Percentiles rank a stretch among this genome's conserved stretches.
Evolutionary conservation across 345 rosid species (phyloP).

Genomic region (Bruguiera gymnorhiza): DNA sequence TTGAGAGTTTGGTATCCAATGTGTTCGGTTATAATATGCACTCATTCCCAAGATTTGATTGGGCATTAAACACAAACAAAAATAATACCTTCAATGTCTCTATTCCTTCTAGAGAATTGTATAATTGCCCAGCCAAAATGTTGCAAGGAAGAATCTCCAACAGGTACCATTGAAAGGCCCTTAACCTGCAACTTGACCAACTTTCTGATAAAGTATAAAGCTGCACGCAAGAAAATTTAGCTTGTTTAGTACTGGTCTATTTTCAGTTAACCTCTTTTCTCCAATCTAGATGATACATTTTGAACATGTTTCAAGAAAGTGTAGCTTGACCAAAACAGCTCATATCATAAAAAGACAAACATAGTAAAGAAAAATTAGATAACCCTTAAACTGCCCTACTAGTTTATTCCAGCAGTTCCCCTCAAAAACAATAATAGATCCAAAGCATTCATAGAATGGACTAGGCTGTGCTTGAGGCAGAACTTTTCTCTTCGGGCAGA

Average conservation of each 20-base stretch:
- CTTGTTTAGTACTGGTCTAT: neutral
- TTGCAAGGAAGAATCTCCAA: slow-evolving; percentile 12
- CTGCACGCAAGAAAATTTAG: slow-evolving; percentile 13
- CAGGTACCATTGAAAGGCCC: neutral
- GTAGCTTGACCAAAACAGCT: neutral
- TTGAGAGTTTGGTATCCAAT: neutral
- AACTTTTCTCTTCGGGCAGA: neutral
- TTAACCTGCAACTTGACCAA: slow-evolving; percentile 7
- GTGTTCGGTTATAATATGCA: no score
- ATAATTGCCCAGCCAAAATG: neutral
- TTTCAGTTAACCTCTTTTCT: neutral
- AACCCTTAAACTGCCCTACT: no score
- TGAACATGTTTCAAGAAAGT: neutral
- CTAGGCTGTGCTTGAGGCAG: neutral
- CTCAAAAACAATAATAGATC: no score
- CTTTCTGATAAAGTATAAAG: slow-evolving; percentile 15
- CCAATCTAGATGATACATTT: neutral
- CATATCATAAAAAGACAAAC: no score
- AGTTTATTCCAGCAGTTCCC: no score
- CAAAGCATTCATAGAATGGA: neutral
- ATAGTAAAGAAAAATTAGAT: no score
- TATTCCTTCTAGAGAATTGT: neutral
- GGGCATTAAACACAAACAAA: no score
- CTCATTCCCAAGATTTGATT: no score
- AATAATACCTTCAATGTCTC: neutral